Conservation (phyloP, 2,329 filamentous ascomycete species). For the Pleoardoris graminearum region DNA sequence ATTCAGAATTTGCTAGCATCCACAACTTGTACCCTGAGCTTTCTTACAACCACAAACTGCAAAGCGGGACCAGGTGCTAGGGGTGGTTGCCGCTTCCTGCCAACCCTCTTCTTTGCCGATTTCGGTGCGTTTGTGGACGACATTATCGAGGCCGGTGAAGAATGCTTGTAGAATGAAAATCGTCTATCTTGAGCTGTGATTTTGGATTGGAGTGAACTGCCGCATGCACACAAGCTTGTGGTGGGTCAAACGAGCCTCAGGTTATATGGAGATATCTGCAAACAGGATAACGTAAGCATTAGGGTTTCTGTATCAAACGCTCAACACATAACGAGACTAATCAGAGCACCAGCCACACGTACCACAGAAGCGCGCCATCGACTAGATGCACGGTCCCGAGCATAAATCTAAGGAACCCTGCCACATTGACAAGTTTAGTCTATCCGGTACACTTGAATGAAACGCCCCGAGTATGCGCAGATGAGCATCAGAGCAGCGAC, state of each 20-base stretch:
- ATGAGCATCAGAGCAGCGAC: conserved; percentile 1
- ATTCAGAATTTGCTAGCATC: too few species aligned
- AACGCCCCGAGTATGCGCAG: neutral
- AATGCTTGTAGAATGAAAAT: neutral
- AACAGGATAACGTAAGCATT: conserved; percentile 3
- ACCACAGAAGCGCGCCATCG: neutral
- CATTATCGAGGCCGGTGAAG: conserved; percentile 16
- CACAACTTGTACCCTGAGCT: too few species aligned
- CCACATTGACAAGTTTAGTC: neutral
- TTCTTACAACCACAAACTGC: conserved; percentile 41
- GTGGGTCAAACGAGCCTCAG: neutral
- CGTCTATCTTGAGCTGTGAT: too few species aligned
- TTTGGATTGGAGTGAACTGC: neutral
- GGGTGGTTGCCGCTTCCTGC: conserved; percentile 37
- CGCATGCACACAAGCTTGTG: neutral
- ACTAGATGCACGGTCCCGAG: conserved; percentile 1
- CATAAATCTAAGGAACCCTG: neutral
- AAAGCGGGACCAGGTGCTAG: conserved; percentile 37
- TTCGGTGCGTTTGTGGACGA: conserved; percentile 25
- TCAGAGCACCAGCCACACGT: conserved; percentile 1
- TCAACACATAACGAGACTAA: neutral
- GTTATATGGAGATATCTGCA: conserved; percentile 1
- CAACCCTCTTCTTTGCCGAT: conserved; percentile 29
- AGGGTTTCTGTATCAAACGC: conserved; percentile 1
- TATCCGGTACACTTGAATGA: conserved; percentile 4